These are phyloP conservation scores for Amaranthus palmeri DNA, from an alignment of 148 eudicot genomes.

Conservation along the genomic window DNA sequence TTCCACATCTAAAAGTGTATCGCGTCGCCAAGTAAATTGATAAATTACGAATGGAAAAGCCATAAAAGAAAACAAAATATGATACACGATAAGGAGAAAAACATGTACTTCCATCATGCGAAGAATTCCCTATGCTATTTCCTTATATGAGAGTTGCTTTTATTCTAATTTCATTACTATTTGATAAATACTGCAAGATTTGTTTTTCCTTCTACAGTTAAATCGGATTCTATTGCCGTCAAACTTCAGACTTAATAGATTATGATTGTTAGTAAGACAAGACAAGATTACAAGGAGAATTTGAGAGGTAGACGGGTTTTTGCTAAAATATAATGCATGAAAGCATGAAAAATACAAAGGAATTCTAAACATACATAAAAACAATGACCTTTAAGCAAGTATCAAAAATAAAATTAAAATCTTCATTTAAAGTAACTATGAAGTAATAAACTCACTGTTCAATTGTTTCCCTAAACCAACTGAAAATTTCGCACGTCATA, in stretches of 20 bases:
- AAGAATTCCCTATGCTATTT: neutral
- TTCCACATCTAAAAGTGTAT: neutral
- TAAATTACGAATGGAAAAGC: neutral
- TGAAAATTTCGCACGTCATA: neutral
- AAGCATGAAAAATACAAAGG: neutral
- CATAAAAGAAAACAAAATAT: neutral
- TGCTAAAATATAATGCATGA: neutral
- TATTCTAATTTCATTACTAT: neutral
- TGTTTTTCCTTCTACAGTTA: neutral
- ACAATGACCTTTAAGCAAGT: neutral
- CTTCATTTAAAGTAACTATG: neutral
- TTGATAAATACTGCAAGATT: neutral
- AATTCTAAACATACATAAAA: neutral
- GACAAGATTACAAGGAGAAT: neutral
- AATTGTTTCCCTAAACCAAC: neutral
- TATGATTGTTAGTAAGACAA: neutral
- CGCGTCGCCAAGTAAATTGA: neutral
- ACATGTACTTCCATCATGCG: neutral
- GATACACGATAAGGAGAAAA: neutral
- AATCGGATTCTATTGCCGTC: no score
- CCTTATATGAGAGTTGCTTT: neutral
- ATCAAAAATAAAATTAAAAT: neutral
- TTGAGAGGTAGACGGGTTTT: neutral
- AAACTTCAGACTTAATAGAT: neutral
- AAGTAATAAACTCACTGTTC: neutral